Evolutionary conservation across 2,329 filamentous ascomycete species (phyloP).

Genomic region (Monilinia fructigena): DNA sequence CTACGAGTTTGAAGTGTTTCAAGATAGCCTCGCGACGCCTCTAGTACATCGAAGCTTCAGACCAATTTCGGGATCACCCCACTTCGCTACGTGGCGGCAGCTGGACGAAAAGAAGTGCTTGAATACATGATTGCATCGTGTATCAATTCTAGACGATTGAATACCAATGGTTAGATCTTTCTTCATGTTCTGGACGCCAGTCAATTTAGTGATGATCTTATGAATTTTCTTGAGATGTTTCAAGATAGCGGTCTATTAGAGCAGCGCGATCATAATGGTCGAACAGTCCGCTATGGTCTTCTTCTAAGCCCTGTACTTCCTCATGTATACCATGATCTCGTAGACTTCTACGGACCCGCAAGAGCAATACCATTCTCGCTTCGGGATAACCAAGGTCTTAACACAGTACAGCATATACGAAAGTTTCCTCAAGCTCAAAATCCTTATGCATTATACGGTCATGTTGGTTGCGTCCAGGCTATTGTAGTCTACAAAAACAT

Average conservation of each 20-base stretch:
- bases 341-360: constrained; percentile 15
- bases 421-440: constrained; percentile 11
- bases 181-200: constrained; percentile 22
- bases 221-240: constrained; percentile 18
- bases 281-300: constrained; percentile 18
- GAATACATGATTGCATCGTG: constrained; percentile 18
- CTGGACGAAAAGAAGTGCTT: constrained; percentile 17
- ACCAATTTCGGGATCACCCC: background rate
- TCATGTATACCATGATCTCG: constrained; percentile 14
- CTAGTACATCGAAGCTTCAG: background rate
- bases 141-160: background rate
- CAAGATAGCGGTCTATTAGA: constrained; percentile 20
- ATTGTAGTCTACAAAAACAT: constrained; percentile 20
- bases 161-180: constrained; percentile 16
- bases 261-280: constrained; percentile 20
- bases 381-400: constrained; percentile 18
- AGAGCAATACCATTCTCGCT: constrained; percentile 17
- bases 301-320: constrained; percentile 19
- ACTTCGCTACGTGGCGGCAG: constrained; percentile 21
- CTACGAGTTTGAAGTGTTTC: background rate
- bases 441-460: constrained; percentile 19
- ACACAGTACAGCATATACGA: constrained; percentile 22
- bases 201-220: constrained; percentile 21
- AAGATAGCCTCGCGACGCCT: background rate
- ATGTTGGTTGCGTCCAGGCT: constrained; percentile 13